Evolutionary conservation across 306 rosid genomes (phyloP).

Genomic region (Sphenostylis stenocarpa): DNA sequence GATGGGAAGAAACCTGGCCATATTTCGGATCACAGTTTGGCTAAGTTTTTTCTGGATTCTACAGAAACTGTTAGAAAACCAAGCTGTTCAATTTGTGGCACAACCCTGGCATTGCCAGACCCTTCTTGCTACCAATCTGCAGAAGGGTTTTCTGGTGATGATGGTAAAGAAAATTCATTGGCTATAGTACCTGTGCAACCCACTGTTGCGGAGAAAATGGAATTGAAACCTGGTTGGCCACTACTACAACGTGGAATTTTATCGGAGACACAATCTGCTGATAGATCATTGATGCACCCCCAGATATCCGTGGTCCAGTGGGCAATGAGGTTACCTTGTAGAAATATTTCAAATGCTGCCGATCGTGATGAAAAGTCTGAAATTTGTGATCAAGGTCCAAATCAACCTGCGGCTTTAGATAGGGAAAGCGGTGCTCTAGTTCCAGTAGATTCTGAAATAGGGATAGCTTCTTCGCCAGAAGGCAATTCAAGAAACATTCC

Average conservation of each 20-base stretch:
- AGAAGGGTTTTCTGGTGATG: constrained; percentile 44
- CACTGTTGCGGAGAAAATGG: constrained; percentile 46
- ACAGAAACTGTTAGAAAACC: constrained; percentile 33
- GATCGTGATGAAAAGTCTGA: constrained; percentile 35
- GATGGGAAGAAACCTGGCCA: constrained; percentile 21
- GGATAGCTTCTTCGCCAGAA: constrained; percentile 46
- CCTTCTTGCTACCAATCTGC: constrained; percentile 41
- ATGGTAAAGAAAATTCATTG: constrained; percentile 48
- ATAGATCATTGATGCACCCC: constrained; percentile 30
- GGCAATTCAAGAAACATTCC: constrained; percentile 42
- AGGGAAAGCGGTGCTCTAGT: constrained; percentile 78
- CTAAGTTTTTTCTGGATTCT: constrained; percentile 47
- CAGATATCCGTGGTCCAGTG: constrained; percentile 87
- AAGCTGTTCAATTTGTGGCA: constrained; percentile 62
- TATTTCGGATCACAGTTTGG: constrained; percentile 54
- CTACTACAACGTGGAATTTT: constrained; percentile 54
- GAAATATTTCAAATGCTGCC: constrained; percentile 43
- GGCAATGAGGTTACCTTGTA: constrained; percentile 87
- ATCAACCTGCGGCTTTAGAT: constrained; percentile 46
- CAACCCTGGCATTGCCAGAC: constrained; percentile 30
- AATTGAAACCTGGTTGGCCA: constrained; percentile 92
- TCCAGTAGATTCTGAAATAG: constrained; percentile 52
- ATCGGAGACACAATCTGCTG: constrained; percentile 35
- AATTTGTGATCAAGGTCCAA: constrained; percentile 37
- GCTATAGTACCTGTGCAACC: constrained; percentile 73